Evolutionary conservation across 768 basidiomycete genomes (phyloP), one percentile per base, ranked within the genome.

Genomic region (Leccinum subgranulosum): DNA sequence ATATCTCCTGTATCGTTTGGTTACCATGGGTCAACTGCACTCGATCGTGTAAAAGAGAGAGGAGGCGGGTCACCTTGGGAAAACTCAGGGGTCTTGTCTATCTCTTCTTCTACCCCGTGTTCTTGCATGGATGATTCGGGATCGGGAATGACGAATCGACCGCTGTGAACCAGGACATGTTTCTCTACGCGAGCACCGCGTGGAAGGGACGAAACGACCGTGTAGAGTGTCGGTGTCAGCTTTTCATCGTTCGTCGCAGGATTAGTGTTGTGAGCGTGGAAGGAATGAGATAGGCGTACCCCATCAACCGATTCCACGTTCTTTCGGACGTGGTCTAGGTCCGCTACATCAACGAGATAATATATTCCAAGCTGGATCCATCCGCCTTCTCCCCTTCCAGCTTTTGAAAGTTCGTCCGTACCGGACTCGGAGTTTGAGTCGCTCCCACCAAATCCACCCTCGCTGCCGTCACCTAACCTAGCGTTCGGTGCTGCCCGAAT

Each of bases 111-210:
- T 31, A 81, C 82, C 34, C 81, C 81, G 15, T 49, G 47, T 8
- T 49, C 60, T 49, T 34, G 53, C 14, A 12, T 5, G 34, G 39
- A 34, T 10, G 58, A 36, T 10, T 54, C 63, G 17, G 28, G 23
- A 50, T 80, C 81, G 4, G 60, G 54, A 14, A 77, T 54, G n/a
- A 69, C 60, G 55, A 78, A 81, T 34, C 81, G 79, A 3, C 89
- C 87, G 0, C 86, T 90, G 64, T 92, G 89, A 11, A 84, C 67
- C 7, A 90, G 60, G 2, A 86, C 83, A 66, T 93, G 91, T 63
- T 90, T 91, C 69, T 94, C 92, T 11, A 92, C 65, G 33, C 82
- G 69, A 1, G 90, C 92, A 54, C 76, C 79, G 64, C 88, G 90
- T 0, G 92, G 92, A 8, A 94, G 75, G 36, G 80, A 77, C 54